These are phyloP conservation scores for Pythium oligandrum DNA, from an alignment of 352 stramenopile genomes.

Conservation along the genomic window DNA sequence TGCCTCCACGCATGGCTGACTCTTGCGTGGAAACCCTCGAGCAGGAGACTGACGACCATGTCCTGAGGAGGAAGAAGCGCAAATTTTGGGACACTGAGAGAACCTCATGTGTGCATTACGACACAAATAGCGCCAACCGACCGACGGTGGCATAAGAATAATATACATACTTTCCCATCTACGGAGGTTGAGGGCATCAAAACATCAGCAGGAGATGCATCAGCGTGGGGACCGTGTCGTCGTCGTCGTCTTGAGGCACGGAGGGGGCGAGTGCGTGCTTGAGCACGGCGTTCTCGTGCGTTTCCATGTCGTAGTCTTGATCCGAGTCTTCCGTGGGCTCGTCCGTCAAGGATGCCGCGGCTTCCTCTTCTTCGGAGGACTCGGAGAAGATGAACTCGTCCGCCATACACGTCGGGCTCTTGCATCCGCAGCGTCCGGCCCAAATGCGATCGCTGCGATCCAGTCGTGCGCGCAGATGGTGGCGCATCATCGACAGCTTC, in stretches of 20 bases:
- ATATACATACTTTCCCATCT: too few species aligned
- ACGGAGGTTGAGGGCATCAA: background rate
- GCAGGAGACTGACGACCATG: too few species aligned
- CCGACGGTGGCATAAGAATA: too few species aligned
- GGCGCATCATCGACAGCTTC: background rate
- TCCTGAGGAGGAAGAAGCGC: too few species aligned
- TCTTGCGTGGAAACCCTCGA: too few species aligned
- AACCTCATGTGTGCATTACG: too few species aligned
- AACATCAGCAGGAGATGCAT: constrained; percentile 18
- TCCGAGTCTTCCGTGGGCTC: background rate
- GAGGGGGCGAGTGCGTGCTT: too few species aligned
- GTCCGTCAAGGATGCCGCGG: background rate
- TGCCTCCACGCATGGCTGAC: too few species aligned
- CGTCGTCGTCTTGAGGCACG: background rate
- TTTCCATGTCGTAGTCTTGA: background rate
- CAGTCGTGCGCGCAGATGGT: constrained; percentile 9
- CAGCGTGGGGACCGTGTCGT: constrained; percentile 15
- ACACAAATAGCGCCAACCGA: too few species aligned
- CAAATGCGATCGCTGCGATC: constrained; percentile 14
- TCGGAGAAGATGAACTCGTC: constrained; percentile 16
- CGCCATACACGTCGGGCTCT: constrained; percentile 13
- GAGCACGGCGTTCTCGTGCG: too few species aligned
- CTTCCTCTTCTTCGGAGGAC: background rate
- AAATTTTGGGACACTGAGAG: too few species aligned
- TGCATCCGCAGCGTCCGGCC: constrained; percentile 16